Evolutionary conservation across 352 stramenopile genomes (phyloP), one percentile per base, ranked within the genome.

Genomic region (Phytophthora sp.): DNA sequence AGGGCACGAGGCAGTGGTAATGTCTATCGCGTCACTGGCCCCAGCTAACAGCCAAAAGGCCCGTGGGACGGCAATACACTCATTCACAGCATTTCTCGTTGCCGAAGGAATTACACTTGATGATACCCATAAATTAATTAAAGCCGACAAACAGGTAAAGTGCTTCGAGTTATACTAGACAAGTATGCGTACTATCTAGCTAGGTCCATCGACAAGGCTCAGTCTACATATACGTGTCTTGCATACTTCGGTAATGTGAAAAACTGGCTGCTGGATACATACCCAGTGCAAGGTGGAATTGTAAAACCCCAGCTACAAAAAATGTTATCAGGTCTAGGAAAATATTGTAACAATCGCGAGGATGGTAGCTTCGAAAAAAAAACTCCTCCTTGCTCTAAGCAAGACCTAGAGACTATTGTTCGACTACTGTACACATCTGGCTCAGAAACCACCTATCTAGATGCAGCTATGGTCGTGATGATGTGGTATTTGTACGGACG

Each of bases 401-500:
- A 55, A 42, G 28, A 42, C 44, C 15, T 54, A 11, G 46, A 59
- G 42, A 34, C 24, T 42, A 66, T 59, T 13, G 46, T 54, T 13
- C 27, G 28, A 10, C 17, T 65, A 18, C 38, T 65, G 2, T 65
- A 58, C 48, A 46, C 46, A 27, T 51, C 56, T 38, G n/a, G n/a
- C n/a, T n/a, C 9, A 1, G 35, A 49, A 20, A 65, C 27, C 21
- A 30, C 31, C 26, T 65, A 65, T 23, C 21, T 51, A n/a, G 55
- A 65, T 28, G 45, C 55, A 4, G 3, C 55, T 1, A 35, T 64
- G 2, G 45, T 49, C 1, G 28, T 50, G 20, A 64, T 64, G 35
- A 45, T 57, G 55, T 57, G 45, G 55, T 56, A 57, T 27, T n/a
- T 57, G 6, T 57, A 65, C 38, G 46, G 55, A 5, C 55, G 46